Evolutionary conservation across 1,139 yeast species (phyloP).

Genomic region (Candida dubliniensis): DNA sequence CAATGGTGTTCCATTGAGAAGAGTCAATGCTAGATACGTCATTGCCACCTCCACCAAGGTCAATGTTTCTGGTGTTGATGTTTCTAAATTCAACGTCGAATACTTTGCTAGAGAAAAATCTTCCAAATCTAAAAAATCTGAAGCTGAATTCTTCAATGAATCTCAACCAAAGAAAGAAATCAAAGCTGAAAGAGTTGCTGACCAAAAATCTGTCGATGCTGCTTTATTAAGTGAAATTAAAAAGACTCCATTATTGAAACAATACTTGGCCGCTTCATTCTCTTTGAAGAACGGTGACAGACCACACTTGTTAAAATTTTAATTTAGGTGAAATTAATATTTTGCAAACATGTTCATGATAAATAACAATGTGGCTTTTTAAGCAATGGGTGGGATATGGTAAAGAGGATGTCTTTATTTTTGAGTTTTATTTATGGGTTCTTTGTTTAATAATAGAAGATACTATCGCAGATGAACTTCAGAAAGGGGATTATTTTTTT

Average conservation of each 20-base stretch:
- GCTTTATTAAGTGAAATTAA: conserved; percentile 92
- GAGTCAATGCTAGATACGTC: conserved; percentile 98
- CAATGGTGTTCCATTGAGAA: conserved; percentile 99
- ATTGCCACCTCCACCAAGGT: conserved; percentile 98
- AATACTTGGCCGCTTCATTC: conserved; percentile 96
- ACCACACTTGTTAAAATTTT: conserved; percentile 98
- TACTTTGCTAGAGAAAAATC: conserved; percentile 97
- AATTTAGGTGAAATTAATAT: conserved; percentile 29
- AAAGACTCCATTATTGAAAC: conserved; percentile 97
- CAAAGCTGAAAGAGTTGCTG: conserved; percentile 94
- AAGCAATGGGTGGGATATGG: not conserved
- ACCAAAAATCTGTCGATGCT: conserved; percentile 96
- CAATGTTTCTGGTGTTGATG: conserved; percentile 76
- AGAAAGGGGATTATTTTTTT: not conserved
- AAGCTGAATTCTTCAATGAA: conserved; percentile 94
- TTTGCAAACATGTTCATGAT: conserved; percentile 5
- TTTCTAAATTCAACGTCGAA: conserved; percentile 88
- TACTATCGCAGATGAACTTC: not conserved
- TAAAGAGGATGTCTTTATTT: not conserved
- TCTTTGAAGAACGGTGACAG: conserved; percentile 98
- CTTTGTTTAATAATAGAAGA: not conserved
- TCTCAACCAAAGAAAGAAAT: conserved; percentile 82
- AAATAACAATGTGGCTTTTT: conserved; percentile 3
- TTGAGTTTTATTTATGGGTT: not conserved
- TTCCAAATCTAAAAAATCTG: conserved; percentile 77